Evolutionary conservation across 495 filamentous ascomycete genomes (phyloP).

Genomic region (Lasiosphaeria ovina): DNA sequence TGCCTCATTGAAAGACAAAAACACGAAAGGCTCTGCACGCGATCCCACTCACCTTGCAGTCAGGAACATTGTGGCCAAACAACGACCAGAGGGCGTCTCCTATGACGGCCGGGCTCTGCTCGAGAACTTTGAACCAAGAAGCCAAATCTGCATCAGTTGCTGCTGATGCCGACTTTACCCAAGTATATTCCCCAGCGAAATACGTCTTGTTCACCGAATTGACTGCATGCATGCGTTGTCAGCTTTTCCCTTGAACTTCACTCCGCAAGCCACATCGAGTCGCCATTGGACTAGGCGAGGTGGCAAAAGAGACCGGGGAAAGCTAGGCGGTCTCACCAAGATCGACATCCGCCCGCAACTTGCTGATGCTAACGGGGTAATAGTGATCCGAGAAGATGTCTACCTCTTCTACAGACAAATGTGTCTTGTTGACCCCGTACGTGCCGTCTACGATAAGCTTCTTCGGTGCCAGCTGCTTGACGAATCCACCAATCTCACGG

Average conservation of each 20-base stretch:
- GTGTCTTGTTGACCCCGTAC: slow-evolving; percentile 53
- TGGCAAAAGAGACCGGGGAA: too few species aligned
- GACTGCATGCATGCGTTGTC: slow-evolving; percentile 12
- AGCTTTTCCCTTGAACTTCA: not conserved
- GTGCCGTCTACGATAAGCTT: slow-evolving; percentile 55
- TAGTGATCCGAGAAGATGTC: slow-evolving; percentile 56
- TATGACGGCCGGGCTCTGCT: slow-evolving; percentile 38
- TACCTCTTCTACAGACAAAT: slow-evolving; percentile 45
- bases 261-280: too few species aligned
- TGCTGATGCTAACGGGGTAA: slow-evolving; percentile 47
- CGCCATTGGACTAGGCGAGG: too few species aligned
- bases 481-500: slow-evolving; percentile 43
- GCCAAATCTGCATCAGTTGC: slow-evolving; percentile 34
- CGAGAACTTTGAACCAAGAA: slow-evolving; percentile 45
- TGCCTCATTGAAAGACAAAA: not conserved
- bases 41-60: slow-evolving; percentile 42
- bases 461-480: slow-evolving; percentile 49
- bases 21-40: not conserved
- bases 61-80: slow-evolving; percentile 51
- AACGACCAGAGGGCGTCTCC: slow-evolving; percentile 53
- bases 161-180: slow-evolving; percentile 34
- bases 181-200: slow-evolving; percentile 54
- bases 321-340: slow-evolving; percentile 26
- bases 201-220: slow-evolving; percentile 43
- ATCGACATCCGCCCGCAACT: slow-evolving; percentile 42